These are phyloP conservation scores for Mollisiaceae sp. DNA, from an alignment of 2,329 filamentous ascomycete genomes.

Conservation along the genomic window DNA sequence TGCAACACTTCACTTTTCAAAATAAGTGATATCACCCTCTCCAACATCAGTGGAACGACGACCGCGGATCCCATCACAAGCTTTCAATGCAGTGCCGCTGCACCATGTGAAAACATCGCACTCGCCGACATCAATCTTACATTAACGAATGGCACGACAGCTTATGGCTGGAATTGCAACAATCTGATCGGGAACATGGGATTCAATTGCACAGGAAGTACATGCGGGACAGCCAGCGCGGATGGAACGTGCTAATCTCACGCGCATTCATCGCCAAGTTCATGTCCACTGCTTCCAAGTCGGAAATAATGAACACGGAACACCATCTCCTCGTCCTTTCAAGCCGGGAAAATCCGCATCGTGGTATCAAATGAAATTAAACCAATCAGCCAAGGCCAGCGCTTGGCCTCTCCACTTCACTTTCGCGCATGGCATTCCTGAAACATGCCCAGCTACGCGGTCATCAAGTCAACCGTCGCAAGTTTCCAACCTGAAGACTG, in stretches of 20 bases:
- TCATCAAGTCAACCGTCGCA: constrained; percentile 12
- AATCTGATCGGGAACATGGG: constrained; percentile 18
- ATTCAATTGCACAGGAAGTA: constrained; percentile 19
- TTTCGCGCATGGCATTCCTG: not conserved
- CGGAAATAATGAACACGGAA: too few relatives aligned
- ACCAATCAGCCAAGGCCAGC: not conserved
- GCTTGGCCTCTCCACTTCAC: not conserved
- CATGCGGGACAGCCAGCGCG: constrained; percentile 1
- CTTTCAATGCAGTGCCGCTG: constrained; percentile 20
- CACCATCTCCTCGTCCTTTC: not conserved
- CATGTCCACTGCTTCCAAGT: too few relatives aligned
- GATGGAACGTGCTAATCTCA: constrained; percentile 7
- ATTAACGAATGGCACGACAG: constrained; percentile 11
- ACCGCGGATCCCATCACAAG: constrained; percentile 12
- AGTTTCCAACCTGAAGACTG: constrained; percentile 9
- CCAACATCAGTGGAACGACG: constrained; percentile 18
- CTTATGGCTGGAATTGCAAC: constrained; percentile 16
- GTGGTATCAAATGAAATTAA: constrained; percentile 4
- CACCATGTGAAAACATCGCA: constrained; percentile 21
- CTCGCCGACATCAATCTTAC: constrained; percentile 14
- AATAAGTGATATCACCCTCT: constrained; percentile 14
- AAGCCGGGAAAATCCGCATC: not conserved
- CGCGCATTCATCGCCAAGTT: too few relatives aligned
- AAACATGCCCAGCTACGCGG: constrained; percentile 18
- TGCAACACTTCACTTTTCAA: constrained; percentile 39